phyloP scores from a whole-genome alignment of 768 basidiomycete genomes.

The Mycena galopus region DNA sequence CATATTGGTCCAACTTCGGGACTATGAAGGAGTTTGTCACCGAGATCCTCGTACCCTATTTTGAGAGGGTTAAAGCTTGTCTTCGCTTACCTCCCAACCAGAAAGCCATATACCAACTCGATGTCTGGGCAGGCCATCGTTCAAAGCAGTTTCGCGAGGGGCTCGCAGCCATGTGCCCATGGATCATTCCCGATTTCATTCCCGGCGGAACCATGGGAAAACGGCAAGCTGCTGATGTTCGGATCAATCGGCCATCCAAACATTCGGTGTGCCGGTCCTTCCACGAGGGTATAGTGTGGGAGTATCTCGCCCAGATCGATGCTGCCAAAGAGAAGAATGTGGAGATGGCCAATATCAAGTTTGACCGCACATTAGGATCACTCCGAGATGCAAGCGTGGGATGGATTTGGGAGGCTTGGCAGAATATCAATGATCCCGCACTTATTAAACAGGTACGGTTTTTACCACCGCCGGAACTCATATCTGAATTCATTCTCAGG shows the following conservation, averaged over 20 bases:
- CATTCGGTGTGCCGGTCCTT: constrained; percentile 45
- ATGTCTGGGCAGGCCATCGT: constrained; percentile 54
- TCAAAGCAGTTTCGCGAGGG: constrained; percentile 55
- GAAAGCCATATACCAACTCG: constrained; percentile 37
- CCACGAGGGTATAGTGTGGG: constrained; percentile 51
- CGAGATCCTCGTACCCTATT: constrained; percentile 41
- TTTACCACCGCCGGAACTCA: too few relatives aligned
- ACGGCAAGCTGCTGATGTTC: constrained; percentile 50
- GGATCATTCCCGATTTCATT: constrained; percentile 47
- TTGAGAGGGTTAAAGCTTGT: constrained; percentile 9
- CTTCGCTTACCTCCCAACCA: constrained; percentile 36
- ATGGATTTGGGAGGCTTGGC: too few relatives aligned
- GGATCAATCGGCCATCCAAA: constrained; percentile 55
- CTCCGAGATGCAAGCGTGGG: too few relatives aligned
- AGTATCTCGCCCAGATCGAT: constrained; percentile 43
- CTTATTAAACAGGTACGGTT: too few relatives aligned
- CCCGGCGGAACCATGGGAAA: constrained; percentile 51
- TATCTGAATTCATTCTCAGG: too few relatives aligned
- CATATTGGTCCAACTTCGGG: constrained; percentile 44
- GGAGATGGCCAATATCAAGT: too few relatives aligned
- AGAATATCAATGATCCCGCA: too few relatives aligned
- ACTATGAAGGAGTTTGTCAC: constrained; percentile 43
- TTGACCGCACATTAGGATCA: too few relatives aligned
- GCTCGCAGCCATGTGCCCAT: too few relatives aligned
- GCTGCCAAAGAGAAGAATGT: constrained; percentile 27